Evolutionary conservation across 768 basidiomycete species (phyloP), one percentile per base, ranked within the genome.

Genomic region (Termitomyces sp.): DNA sequence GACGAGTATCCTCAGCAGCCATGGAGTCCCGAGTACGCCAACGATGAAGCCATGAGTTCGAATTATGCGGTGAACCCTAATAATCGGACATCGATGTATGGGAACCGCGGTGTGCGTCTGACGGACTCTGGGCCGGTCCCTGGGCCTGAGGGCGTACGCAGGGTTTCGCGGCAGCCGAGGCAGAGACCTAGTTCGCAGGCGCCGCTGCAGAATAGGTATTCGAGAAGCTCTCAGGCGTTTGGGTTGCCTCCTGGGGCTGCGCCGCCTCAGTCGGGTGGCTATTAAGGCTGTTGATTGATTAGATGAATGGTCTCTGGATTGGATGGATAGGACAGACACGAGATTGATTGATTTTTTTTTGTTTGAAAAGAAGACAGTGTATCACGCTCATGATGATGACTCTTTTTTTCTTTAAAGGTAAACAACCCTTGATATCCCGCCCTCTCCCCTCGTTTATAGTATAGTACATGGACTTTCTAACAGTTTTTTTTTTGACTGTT

Each of bases 41-140:
- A 37, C 34, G 60, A 71, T 38, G 70, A 69, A 4, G 49, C 56
- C 32, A 54, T 71, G 35, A 73, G 55, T 70, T 70, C 48, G 61
- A 70, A 44, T 19, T 12, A 58, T 65, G 67, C 61, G 60, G 60
- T 50, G 56, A 67, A 48, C 71, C 70, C 55, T 59, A 65, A 24
- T 75, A 64, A 30, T 74, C 77, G 46, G 66, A 69, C 21, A 77
- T 76, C 59, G 74, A 19, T 30, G 34, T 53, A 48, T 35, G 56
- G 54, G 14, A 40, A 40, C 5, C 81, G 89, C 11, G 92, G 94
- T 22, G 78, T 97, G 46, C 85, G 85, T 44, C 70, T 98, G 54
- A 81, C 81, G 53, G 95, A 98, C 61, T 73, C 81, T 62, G 95
- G 95, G 14, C 92, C 91, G 38, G 88, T 94, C 2, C 85, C 89